phyloP scores from a whole-genome alignment of 306 rosid genomes.

The Citrullus mucosospermus region DNA sequence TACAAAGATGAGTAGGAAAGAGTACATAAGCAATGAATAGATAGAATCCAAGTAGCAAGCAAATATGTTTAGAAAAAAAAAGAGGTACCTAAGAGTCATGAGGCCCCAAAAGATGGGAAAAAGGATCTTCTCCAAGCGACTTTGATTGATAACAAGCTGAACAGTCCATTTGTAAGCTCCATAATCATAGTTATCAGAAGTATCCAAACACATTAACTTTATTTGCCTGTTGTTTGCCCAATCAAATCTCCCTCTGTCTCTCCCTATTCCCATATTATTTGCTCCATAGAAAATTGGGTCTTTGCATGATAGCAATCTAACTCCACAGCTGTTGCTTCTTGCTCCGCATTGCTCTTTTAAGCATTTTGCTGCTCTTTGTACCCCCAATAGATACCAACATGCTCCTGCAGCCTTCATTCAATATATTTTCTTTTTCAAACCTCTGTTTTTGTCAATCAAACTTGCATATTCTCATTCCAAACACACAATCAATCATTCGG shows the following conservation, averaged over 20 bases:
- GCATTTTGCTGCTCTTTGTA: conserved; percentile 73
- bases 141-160: conserved; percentile 66
- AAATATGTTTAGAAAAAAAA: too few relatives aligned
- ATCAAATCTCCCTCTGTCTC: conserved; percentile 32
- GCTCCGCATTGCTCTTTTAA: conserved; percentile 48
- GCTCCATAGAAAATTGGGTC: conserved; percentile 56
- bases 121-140: conserved; percentile 70
- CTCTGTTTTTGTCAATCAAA: too few relatives aligned
- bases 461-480: too few relatives aligned
- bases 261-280: conserved; percentile 14
- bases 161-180: conserved; percentile 81
- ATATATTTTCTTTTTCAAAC: too few relatives aligned
- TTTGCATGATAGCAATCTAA: conserved; percentile 44
- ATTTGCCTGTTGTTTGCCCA: conserved; percentile 62
- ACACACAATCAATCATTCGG: too few relatives aligned
- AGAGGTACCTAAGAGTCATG: conserved; percentile 74
- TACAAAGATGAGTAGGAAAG: too few relatives aligned
- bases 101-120: conserved; percentile 92
- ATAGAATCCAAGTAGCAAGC: too few relatives aligned
- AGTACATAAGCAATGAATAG: too few relatives aligned
- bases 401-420: conserved; percentile 62
- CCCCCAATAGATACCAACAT: conserved; percentile 90
- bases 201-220: conserved; percentile 52
- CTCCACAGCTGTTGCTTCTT: conserved; percentile 30
- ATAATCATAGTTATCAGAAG: conserved; percentile 44